Evolutionary conservation across 2,329 filamentous ascomycete species (phyloP).

Genomic region (Metarhizium album): DNA sequence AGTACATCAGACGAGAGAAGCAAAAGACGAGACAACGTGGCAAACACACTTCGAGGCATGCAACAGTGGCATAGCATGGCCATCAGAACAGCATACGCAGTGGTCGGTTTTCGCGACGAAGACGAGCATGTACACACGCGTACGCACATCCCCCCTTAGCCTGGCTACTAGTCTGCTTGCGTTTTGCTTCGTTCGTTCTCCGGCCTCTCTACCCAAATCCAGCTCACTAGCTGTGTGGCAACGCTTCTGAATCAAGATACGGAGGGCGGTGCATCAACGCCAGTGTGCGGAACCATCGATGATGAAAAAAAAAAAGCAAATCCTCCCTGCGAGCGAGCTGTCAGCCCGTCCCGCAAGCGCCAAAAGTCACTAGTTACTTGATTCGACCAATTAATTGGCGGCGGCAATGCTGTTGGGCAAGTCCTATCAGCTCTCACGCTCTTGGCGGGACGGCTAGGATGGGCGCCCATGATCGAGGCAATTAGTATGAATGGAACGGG

Average conservation of each 20-base stretch:
- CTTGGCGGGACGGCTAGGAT: neutral
- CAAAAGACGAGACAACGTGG: constrained; percentile 2
- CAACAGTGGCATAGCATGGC: too few species aligned
- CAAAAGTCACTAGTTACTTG: neutral
- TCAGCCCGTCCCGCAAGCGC: constrained; percentile 10
- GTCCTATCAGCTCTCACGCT: too few species aligned
- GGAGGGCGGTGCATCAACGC: too few species aligned
- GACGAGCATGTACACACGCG: too few species aligned
- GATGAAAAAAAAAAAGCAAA: constrained; percentile 9
- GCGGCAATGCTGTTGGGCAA: neutral
- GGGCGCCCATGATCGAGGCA: neutral
- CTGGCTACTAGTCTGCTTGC: neutral
- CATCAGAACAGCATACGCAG: too few species aligned
- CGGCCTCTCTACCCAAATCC: neutral
- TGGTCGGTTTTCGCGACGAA: too few species aligned
- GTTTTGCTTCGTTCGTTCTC: neutral
- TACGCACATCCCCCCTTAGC: too few species aligned
- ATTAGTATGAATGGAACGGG: neutral
- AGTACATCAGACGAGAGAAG: neutral
- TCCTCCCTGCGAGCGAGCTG: constrained; percentile 12
- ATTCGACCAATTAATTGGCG: neutral
- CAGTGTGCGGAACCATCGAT: neutral
- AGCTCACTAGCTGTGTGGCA: neutral
- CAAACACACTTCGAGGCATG: too few species aligned
- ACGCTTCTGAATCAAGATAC: neutral